phyloP scores from a whole-genome alignment of 192 early-diverging fungal species.

The Linnemannia zychae region DNA sequence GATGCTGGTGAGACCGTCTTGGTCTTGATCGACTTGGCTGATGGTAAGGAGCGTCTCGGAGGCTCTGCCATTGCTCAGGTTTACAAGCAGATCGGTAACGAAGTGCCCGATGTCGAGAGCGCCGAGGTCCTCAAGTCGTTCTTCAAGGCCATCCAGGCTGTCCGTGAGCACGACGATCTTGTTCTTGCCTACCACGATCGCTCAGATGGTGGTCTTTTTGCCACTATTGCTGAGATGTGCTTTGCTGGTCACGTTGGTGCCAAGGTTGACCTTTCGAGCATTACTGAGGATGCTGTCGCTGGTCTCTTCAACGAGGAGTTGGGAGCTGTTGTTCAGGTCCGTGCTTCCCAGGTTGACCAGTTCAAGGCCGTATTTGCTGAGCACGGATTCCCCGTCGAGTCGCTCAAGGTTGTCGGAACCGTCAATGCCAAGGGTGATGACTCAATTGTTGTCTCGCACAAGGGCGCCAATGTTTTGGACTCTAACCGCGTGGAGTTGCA shows the following conservation, averaged over 20 bases:
- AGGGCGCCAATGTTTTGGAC: conserved; percentile 64
- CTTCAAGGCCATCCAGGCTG: conserved; percentile 80
- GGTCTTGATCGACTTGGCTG: conserved; percentile 89
- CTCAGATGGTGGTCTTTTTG: conserved; percentile 96
- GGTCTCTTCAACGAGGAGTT: conserved; percentile 98
- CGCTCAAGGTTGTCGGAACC: conserved; percentile 69
- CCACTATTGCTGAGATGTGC: conserved; percentile 94
- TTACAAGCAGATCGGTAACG: conserved; percentile 84
- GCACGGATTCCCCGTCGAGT: conserved; percentile 67
- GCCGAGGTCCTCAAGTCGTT: conserved; percentile 77
- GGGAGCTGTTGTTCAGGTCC: conserved; percentile 95
- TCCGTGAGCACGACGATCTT: conserved; percentile 60
- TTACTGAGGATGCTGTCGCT: conserved; percentile 61
- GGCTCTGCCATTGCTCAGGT: conserved; percentile 97
- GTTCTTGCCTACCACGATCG: conserved; percentile 98
- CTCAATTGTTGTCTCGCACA: conserved; percentile 64
- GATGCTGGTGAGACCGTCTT: conserved; percentile 70
- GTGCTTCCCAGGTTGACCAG: conserved; percentile 64
- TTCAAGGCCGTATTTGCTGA: conserved; percentile 65
- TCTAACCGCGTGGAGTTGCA: conserved; percentile 77
- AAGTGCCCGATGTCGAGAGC: conserved; percentile 91
- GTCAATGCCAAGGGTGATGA: conserved; percentile 68
- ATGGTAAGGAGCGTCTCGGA: conserved; percentile 89
- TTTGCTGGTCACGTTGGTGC: conserved; percentile 95
- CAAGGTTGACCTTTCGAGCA: conserved; percentile 72